Percentiles rank a stretch among this genome's conserved stretches.
These are phyloP conservation scores for Trichomonascaceae sp. DNA, from an alignment of 1,139 yeast genomes.

Conservation along the genomic window DNA sequence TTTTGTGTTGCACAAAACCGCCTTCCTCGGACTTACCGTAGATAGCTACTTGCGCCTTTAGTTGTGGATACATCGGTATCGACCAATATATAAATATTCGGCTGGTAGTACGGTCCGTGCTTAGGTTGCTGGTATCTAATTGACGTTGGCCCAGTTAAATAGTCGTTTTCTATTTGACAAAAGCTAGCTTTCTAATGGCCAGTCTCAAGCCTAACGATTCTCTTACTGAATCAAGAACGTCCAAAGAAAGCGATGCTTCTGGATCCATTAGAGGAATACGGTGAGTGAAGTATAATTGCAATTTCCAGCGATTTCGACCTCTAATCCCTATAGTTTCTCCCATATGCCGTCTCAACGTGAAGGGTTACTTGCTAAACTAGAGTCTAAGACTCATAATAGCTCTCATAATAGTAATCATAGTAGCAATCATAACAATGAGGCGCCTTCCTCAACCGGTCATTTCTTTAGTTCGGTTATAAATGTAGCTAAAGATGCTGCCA, in stretches of 20 bases:
- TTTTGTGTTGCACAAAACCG: background rate
- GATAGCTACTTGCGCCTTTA: too few species aligned
- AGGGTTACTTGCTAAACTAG: background rate
- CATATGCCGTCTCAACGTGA: background rate
- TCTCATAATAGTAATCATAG: background rate
- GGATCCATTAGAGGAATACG: background rate
- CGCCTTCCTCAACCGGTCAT: conserved; percentile 27
- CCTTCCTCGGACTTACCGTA: too few species aligned
- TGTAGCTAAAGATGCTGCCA: conserved; percentile 31
- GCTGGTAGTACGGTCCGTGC: background rate
- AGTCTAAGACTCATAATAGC: background rate
- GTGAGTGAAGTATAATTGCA: background rate
- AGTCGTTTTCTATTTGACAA: background rate
- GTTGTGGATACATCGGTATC: background rate
- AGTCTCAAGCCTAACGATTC: background rate
- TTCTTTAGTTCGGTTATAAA: conserved; percentile 25
- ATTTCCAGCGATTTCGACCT: background rate
- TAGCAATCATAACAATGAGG: background rate
- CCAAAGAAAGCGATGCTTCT: background rate
- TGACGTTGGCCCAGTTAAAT: background rate
- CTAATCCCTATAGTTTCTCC: background rate
- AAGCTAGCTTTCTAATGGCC: background rate
- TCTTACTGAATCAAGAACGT: background rate
- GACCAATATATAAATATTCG: background rate
- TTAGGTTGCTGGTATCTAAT: background rate